Conservation (phyloP, 139 green algal species). For the Asterochloris sp. region DNA sequence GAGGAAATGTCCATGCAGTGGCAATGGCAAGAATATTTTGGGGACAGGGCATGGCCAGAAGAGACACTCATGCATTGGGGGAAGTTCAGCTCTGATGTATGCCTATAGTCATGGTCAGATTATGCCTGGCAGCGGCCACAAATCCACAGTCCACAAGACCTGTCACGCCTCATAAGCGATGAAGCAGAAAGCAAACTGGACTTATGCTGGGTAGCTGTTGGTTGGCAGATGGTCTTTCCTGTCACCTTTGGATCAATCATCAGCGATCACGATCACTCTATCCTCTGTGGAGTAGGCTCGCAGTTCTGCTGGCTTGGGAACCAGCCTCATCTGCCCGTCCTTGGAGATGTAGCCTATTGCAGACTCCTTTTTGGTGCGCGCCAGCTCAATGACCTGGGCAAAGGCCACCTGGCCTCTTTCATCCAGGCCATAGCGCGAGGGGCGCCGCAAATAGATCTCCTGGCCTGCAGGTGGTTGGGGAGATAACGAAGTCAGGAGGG, state of each 20-base stretch:
- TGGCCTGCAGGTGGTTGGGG: conserved; percentile 20
- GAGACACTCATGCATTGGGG: too few species aligned
- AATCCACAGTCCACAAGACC: too few species aligned
- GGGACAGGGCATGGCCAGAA: too few species aligned
- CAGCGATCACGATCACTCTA: conserved; percentile 25
- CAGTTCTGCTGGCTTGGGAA: not conserved
- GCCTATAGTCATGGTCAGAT: too few species aligned
- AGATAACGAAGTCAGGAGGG: not conserved
- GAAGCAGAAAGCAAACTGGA: too few species aligned
- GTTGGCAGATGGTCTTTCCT: too few species aligned
- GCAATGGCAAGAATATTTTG: too few species aligned
- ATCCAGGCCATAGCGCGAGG: conserved; percentile 9
- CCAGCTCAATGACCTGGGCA: conserved; percentile 22
- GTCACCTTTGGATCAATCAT: not conserved
- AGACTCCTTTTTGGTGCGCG: conserved; percentile 17
- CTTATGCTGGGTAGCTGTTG: too few species aligned
- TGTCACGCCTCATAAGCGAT: too few species aligned
- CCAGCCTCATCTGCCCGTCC: conserved; percentile 19
- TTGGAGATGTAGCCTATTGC: conserved; percentile 29
- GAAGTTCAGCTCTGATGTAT: too few species aligned
- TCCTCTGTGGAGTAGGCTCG: conserved; percentile 12
- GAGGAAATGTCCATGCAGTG: too few species aligned
- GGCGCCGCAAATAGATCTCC: conserved; percentile 29
- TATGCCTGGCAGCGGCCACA: too few species aligned
- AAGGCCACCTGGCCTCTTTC: conserved; percentile 13